Percentiles rank a stretch among this genome's conserved stretches.
Conservation (phyloP, 345 rosid genomes). For the Eucalyptus tenuipes region DNA sequence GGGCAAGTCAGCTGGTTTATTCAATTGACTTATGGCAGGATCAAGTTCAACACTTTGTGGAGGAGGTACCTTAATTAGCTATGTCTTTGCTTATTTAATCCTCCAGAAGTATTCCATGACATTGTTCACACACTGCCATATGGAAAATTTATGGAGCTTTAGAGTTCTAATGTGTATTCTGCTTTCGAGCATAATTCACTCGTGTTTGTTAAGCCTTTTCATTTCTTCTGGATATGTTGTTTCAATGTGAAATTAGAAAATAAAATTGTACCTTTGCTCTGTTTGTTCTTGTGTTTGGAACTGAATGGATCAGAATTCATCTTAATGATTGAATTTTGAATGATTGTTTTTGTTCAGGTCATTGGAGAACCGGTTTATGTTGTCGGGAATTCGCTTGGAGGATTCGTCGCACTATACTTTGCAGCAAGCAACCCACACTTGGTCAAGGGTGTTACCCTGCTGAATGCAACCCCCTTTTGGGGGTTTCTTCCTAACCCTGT, state of each 20-base stretch:
- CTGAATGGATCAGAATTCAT: background rate
- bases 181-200: background rate
- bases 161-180: background rate
- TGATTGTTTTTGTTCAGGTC: slow-evolving; percentile 25
- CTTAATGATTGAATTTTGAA: background rate
- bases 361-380: slow-evolving; percentile 85
- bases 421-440: slow-evolving; percentile 77
- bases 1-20: slow-evolving; percentile 73
- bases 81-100: background rate
- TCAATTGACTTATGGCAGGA: slow-evolving; percentile 86
- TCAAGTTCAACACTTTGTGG: slow-evolving; percentile 64
- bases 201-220: background rate
- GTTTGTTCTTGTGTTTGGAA: background rate
- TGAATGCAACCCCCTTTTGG: slow-evolving; percentile 99
- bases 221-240: background rate
- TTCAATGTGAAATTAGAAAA: background rate
- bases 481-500: slow-evolving; percentile 84
- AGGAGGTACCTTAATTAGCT: slow-evolving; percentile 39
- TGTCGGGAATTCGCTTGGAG: slow-evolving; percentile 94
- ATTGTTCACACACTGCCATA: background rate
- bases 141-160: background rate
- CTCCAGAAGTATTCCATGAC: background rate
- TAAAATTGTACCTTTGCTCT: too few species aligned
- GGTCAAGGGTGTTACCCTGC: slow-evolving; percentile 85
- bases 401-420: slow-evolving; percentile 73